A percentile compares a stretch with the other conserved stretches of the same genome.
Conservation (phyloP, 2,329 filamentous ascomycete genomes). For the Aspergillus luchuensis region DNA sequence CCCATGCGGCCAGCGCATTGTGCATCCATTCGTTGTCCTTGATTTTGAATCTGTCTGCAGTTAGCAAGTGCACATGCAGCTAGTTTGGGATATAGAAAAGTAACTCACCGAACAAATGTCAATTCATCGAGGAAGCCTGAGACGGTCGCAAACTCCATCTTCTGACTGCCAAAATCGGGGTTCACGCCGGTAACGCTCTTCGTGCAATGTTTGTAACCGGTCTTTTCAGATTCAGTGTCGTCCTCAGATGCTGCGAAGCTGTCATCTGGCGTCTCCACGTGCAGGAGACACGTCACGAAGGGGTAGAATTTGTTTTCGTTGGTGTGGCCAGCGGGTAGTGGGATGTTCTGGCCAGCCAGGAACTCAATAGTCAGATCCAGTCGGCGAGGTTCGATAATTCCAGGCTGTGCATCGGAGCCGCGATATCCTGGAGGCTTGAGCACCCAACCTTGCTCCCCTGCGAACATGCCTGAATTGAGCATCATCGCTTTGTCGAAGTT, state of each 20-base stretch:
- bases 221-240: conserved; percentile 44
- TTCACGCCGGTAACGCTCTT: conserved; percentile 59
- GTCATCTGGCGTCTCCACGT: conserved; percentile 68
- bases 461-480: conserved; percentile 93
- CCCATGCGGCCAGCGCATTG: conserved; percentile 83
- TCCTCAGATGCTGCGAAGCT: conserved; percentile 50
- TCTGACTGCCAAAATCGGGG: conserved; percentile 64
- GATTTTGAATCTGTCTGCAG: conserved; percentile 68
- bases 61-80: conserved; percentile 5
- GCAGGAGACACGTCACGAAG: conserved; percentile 76
- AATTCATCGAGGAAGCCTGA: conserved; percentile 67
- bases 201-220: conserved; percentile 62
- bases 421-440: conserved; percentile 79
- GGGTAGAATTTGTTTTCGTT: conserved; percentile 66
- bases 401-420: conserved; percentile 30
- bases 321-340: conserved; percentile 61
- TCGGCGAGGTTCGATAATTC: conserved; percentile 52
- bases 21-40: conserved; percentile 80
- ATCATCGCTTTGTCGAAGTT: conserved; percentile 90
- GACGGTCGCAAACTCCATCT: conserved; percentile 59
- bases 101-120: conserved; percentile 71
- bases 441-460: conserved; percentile 77
- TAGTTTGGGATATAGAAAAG: conserved; percentile 10
- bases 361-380: conserved; percentile 72
- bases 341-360: conserved; percentile 74